phyloP scores from a whole-genome alignment of 495 filamentous ascomycete genomes.

The Aspergillus sparsus region DNA sequence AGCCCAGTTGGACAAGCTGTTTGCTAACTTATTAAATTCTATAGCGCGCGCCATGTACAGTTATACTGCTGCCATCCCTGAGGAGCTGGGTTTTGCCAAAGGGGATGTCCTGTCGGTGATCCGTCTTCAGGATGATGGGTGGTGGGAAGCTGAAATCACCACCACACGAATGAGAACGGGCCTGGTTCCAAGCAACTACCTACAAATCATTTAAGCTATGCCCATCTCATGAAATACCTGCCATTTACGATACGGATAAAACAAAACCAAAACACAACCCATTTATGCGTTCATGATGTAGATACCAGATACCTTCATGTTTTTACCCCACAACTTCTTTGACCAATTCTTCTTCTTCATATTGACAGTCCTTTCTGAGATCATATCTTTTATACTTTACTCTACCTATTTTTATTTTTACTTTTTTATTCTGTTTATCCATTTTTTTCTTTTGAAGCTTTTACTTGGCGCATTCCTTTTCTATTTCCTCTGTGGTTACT shows the following conservation, averaged over 20 bases:
- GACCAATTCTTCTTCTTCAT: conserved; percentile 1
- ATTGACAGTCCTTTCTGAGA: too few relatives aligned
- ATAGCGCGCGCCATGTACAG: conserved; percentile 89
- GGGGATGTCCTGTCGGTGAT: conserved; percentile 90
- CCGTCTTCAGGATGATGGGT: conserved; percentile 93
- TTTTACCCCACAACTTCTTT: conserved; percentile 21
- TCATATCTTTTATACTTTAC: too few relatives aligned
- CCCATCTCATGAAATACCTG: conserved; percentile 30
- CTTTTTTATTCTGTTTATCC: too few relatives aligned
- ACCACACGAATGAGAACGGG: conserved; percentile 72
- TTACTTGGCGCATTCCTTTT: too few relatives aligned
- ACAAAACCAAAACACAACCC: not conserved
- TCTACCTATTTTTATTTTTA: too few relatives aligned
- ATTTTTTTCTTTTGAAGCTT: too few relatives aligned
- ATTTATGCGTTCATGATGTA: conserved; percentile 27
- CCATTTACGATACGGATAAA: conserved; percentile 18
- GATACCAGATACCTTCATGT: conserved; percentile 31
- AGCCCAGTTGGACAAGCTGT: not conserved
- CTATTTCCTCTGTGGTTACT: too few relatives aligned
- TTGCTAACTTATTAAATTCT: conserved; percentile 19
- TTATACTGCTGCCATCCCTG: conserved; percentile 91
- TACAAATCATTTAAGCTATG: conserved; percentile 60
- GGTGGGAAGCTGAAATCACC: conserved; percentile 98
- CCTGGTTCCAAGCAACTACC: conserved; percentile 95
- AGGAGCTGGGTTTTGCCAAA: conserved; percentile 91